Conservation (phyloP, 2,329 filamentous ascomycete genomes). For the Metarhizium sp. region DNA sequence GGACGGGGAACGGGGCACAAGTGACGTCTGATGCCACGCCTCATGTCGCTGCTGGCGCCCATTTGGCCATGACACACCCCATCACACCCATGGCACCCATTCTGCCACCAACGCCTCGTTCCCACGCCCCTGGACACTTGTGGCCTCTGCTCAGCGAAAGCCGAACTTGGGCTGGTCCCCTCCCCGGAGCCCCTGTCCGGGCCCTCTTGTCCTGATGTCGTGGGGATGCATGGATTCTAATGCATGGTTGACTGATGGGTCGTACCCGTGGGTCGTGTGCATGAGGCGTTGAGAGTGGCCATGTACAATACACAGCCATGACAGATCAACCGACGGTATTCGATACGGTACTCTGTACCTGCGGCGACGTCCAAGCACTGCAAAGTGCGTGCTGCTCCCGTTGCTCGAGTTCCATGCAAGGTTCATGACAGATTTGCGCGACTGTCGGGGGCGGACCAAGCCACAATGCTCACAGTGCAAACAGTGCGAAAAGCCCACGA, state of each 20-base stretch:
- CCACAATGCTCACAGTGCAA: neutral
- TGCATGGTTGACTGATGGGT: neutral
- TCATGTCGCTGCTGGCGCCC: neutral
- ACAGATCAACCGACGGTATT: neutral
- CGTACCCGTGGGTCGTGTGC: neutral
- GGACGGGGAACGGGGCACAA: neutral
- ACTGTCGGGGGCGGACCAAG: neutral
- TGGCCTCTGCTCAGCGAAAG: conserved; percentile 1
- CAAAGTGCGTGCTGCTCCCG: too few relatives aligned
- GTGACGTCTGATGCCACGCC: neutral
- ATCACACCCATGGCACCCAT: neutral
- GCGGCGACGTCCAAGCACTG: neutral
- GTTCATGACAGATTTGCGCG: neutral
- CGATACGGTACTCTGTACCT: neutral
- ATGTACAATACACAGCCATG: neutral
- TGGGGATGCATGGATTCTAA: neutral
- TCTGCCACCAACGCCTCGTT: neutral
- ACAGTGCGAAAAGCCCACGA: neutral
- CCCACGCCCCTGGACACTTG: neutral
- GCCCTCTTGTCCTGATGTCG: conserved; percentile 1
- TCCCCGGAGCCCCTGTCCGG: neutral
- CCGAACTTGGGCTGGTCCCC: neutral
- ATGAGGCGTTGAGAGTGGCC: neutral
- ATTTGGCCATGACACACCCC: neutral
- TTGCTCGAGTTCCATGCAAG: neutral